phyloP scores from a whole-genome alignment of 1,284 basidiomycete genomes.

The Trichosporon ovoides region DNA sequence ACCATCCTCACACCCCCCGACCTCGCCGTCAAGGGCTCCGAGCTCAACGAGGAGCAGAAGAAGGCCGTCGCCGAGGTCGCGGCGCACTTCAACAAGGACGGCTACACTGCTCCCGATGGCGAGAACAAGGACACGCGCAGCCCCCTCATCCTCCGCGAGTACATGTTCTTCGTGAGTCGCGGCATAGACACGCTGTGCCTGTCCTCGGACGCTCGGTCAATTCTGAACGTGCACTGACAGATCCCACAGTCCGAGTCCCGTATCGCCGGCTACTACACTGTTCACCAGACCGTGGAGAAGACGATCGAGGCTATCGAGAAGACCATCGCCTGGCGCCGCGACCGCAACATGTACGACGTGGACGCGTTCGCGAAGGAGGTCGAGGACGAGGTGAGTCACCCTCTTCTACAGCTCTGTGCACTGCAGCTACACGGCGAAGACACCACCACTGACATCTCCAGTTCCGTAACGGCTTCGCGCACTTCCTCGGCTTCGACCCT shows the following conservation, averaged over 20 bases:
- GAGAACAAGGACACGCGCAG: slow-evolving; percentile 18
- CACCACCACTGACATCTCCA: slow-evolving; percentile 26
- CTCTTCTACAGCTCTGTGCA: no score
- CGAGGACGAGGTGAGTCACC: slow-evolving; percentile 12
- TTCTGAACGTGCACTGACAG: background rate
- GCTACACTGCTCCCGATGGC: slow-evolving; percentile 23
- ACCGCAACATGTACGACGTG: slow-evolving; percentile 35
- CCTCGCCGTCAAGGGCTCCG: background rate
- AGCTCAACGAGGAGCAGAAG: background rate
- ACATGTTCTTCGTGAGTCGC: slow-evolving; percentile 39
- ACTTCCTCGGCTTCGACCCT: slow-evolving; percentile 35
- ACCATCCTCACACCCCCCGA: background rate
- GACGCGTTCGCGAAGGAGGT: slow-evolving; percentile 29
- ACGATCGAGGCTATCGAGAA: slow-evolving; percentile 26
- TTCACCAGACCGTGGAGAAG: background rate
- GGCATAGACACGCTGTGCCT: no score
- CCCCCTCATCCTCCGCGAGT: slow-evolving; percentile 32
- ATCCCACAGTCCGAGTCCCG: background rate
- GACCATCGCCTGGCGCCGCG: slow-evolving; percentile 38
- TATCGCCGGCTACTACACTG: background rate
- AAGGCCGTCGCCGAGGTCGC: slow-evolving; percentile 14
- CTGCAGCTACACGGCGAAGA: no score
- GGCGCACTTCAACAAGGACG: slow-evolving; percentile 27
- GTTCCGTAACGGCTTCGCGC: slow-evolving; percentile 15
- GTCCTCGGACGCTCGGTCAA: background rate